Conservation (phyloP, 495 filamentous ascomycete species). For the Aspergillus steynii region DNA sequence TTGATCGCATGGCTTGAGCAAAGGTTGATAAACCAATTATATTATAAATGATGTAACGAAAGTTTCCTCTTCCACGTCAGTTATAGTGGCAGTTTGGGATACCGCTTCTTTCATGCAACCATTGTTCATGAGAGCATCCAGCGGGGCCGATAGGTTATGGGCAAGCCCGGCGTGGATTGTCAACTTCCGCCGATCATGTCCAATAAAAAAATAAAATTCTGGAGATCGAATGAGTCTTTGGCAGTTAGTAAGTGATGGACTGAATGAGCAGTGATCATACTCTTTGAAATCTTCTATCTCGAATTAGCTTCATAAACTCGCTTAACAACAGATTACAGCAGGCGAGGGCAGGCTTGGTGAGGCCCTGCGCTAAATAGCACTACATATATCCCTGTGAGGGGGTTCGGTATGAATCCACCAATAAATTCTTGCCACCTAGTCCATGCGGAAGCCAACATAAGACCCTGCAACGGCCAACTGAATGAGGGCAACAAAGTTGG, state of each 20-base stretch:
- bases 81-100: neutral
- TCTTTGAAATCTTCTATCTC: constrained; percentile 1
- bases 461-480: neutral
- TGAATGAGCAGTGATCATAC: neutral
- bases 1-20: too few relatives aligned
- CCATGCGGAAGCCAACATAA: neutral
- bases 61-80: neutral
- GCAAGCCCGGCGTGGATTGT: constrained; percentile 3
- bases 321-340: neutral
- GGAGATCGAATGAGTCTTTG: constrained; percentile 2
- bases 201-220: constrained; percentile 1
- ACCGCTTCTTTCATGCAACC: neutral
- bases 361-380: neutral
- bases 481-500: constrained; percentile 1
- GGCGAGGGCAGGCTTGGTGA: neutral
- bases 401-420: neutral
- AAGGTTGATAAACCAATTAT: too few relatives aligned
- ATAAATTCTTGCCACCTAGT: neutral
- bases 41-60: too few relatives aligned
- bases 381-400: neutral
- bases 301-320: neutral
- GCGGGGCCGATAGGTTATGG: neutral
- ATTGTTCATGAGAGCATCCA: neutral
- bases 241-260: neutral
- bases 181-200: neutral